Evolutionary conservation across 2,329 filamentous ascomycete genomes (phyloP).

Genomic region (Beauveria sp.): DNA sequence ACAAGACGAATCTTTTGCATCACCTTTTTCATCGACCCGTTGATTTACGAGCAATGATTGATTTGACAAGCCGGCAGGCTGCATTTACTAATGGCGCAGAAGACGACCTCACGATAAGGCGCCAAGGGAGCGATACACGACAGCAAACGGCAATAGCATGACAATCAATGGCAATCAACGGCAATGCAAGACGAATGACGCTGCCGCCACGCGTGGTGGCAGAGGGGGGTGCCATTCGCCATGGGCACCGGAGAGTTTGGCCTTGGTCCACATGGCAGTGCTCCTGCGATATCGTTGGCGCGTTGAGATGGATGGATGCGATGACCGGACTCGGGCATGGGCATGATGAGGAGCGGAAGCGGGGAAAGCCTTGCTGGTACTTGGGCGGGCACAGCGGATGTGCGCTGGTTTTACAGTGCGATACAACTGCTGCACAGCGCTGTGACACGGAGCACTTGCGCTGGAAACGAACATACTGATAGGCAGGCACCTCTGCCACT

Average conservation of each 20-base stretch:
- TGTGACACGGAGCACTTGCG: background rate
- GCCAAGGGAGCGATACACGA: background rate
- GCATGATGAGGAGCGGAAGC: background rate
- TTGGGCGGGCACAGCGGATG: background rate
- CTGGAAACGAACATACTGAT: background rate
- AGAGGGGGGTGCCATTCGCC: background rate
- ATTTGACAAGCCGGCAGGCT: background rate
- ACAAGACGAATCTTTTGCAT: background rate
- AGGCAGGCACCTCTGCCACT: background rate
- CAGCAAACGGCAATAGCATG: background rate
- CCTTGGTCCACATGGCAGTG: slow-evolving; percentile 9
- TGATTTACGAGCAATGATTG: background rate
- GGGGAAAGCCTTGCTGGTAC: background rate
- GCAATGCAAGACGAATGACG: background rate
- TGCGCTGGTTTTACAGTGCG: background rate
- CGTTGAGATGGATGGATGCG: background rate
- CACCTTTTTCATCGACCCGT: background rate
- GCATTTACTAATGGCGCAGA: background rate
- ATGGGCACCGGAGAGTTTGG: background rate
- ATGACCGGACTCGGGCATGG: slow-evolving; percentile 1
- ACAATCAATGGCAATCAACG: background rate
- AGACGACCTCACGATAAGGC: background rate
- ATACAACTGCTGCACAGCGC: background rate
- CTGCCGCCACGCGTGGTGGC: background rate
- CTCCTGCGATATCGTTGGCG: slow-evolving; percentile 9